A percentile compares a stretch with the other conserved stretches of the same genome.
Conservation (phyloP, 306 rosid species). For the Fagus crenata region DNA sequence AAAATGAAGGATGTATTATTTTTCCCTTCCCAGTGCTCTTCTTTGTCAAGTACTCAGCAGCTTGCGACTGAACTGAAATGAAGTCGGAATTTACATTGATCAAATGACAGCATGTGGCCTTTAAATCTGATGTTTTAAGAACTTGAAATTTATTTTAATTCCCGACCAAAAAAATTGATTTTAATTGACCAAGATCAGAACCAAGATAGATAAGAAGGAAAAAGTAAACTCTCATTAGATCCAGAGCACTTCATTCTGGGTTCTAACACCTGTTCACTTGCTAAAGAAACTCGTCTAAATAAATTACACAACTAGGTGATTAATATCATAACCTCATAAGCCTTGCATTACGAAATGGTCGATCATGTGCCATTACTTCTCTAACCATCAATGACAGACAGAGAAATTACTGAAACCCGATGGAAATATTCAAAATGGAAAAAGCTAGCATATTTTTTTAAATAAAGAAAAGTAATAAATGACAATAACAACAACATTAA, state of each 20-base stretch:
- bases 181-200: constrained; percentile 3
- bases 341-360: background rate
- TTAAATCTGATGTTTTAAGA: constrained; percentile 12
- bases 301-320: background rate
- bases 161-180: background rate
- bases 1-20: constrained; percentile 22
- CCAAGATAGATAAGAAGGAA: background rate
- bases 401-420: background rate
- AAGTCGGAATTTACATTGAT: constrained; percentile 24
- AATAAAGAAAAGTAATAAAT: background rate
- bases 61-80: constrained; percentile 70
- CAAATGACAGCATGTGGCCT: constrained; percentile 21
- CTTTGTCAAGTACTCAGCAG: constrained; percentile 64
- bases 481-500: background rate
- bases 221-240: background rate
- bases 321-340: background rate
- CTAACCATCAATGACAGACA: background rate
- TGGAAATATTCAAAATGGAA: background rate
- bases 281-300: background rate
- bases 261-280: background rate
- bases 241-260: background rate
- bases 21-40: constrained; percentile 42
- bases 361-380: background rate
- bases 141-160: background rate
- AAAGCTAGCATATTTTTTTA: background rate